phyloP scores from a whole-genome alignment of 2,329 filamentous ascomycete species.

The Eutypa lata region DNA sequence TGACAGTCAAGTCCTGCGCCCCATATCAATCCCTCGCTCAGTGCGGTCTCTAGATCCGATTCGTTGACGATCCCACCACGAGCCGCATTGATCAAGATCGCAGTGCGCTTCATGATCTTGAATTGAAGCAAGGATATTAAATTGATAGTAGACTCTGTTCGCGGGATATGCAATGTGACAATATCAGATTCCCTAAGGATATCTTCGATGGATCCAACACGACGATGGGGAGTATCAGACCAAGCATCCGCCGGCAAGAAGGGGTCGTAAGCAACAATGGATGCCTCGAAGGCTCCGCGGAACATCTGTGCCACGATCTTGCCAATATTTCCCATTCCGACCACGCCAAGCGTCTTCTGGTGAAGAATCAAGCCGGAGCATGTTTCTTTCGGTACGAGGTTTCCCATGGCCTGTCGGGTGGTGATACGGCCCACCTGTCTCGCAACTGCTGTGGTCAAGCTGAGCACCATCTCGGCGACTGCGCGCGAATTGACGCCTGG shows the following conservation, averaged over 20 bases:
- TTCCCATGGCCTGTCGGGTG: conserved; percentile 25
- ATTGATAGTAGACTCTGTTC: conserved; percentile 29
- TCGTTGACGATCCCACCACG: conserved; percentile 39
- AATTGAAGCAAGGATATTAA: conserved; percentile 31
- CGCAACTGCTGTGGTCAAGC: conserved; percentile 16
- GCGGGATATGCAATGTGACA: conserved; percentile 34
- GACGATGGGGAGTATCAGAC: conserved; percentile 29
- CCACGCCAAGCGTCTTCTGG: conserved; percentile 32
- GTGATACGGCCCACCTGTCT: conserved; percentile 27
- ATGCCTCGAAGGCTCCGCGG: conserved; percentile 29
- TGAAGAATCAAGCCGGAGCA: conserved; percentile 31
- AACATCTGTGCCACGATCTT: conserved; percentile 34
- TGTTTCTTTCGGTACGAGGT: conserved; percentile 34
- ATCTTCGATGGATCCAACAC: conserved; percentile 28
- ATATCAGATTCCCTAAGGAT: conserved; percentile 31
- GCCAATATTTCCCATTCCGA: conserved; percentile 39
- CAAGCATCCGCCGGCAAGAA: conserved; percentile 30
- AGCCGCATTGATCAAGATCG: conserved; percentile 38
- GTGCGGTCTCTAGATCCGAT: conserved; percentile 26
- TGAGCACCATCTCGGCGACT: conserved; percentile 28
- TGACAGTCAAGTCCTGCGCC: conserved; percentile 39
- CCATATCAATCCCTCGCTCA: conserved; percentile 32
- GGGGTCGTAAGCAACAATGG: conserved; percentile 34
- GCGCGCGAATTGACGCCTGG: conserved; percentile 42
- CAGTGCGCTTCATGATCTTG: conserved; percentile 32